These are phyloP conservation scores for Candida nanaspora DNA, from an alignment of 805 yeast genomes.

Conservation along the genomic window DNA sequence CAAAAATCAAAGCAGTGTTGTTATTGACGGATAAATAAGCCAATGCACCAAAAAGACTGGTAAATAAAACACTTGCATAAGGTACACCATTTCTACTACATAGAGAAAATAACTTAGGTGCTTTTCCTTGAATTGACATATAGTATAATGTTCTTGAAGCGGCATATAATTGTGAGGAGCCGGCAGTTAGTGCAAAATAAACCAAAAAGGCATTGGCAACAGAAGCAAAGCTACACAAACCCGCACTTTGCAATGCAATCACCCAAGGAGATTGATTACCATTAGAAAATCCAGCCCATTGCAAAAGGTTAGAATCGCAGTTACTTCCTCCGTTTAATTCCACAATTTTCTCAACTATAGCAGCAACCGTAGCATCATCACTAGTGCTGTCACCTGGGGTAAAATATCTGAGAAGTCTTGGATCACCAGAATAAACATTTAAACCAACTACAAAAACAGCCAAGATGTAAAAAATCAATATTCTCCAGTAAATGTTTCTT, in stretches of 20 bases:
- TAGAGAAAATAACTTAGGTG: slow-evolving; percentile 51
- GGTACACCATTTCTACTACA: slow-evolving; percentile 70
- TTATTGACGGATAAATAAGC: slow-evolving; percentile 54
- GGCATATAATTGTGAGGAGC: slow-evolving; percentile 51
- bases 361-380: slow-evolving; percentile 6
- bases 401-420: slow-evolving; percentile 54
- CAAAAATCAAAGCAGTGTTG: slow-evolving; percentile 56
- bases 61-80: slow-evolving; percentile 56
- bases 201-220: slow-evolving; percentile 47
- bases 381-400: slow-evolving; percentile 22
- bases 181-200: slow-evolving; percentile 50
- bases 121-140: slow-evolving; percentile 47
- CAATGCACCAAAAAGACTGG: slow-evolving; percentile 53
- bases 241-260: slow-evolving; percentile 46
- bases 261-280: slow-evolving; percentile 53
- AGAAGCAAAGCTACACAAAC: slow-evolving; percentile 41
- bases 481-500: slow-evolving; percentile 44
- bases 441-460: slow-evolving; percentile 65
- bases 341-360: slow-evolving; percentile 12
- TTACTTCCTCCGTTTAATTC: slow-evolving; percentile 19
- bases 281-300: slow-evolving; percentile 32
- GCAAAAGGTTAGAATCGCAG: slow-evolving; percentile 17
- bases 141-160: slow-evolving; percentile 53
- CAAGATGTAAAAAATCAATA: slow-evolving; percentile 53
- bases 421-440: slow-evolving; percentile 73